Conservation (phyloP, 2,329 filamentous ascomycete species). For the Claviceps quebecensis region DNA sequence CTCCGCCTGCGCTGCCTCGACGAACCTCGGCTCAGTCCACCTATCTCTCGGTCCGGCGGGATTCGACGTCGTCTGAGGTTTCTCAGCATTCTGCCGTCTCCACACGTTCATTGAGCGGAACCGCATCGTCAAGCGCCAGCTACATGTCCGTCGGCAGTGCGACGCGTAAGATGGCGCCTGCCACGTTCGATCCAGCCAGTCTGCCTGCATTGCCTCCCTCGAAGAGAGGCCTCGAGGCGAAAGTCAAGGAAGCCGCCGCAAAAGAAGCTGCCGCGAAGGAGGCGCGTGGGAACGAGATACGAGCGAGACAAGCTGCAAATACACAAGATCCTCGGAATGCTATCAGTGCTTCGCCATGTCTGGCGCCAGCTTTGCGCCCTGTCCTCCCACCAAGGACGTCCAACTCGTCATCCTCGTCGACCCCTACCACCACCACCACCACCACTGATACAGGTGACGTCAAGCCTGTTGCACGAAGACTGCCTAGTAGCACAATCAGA, state of each 20-base stretch:
- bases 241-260: constrained; percentile 17
- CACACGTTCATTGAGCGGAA: constrained; percentile 32
- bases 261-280: constrained; percentile 3
- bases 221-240: constrained; percentile 37
- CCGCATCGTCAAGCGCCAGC: constrained; percentile 33
- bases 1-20: constrained; percentile 37
- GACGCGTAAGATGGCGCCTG: constrained; percentile 36
- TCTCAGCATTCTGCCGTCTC: constrained; percentile 42
- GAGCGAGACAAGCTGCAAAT: constrained; percentile 4
- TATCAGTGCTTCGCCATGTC: constrained; percentile 12
- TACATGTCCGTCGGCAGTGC: constrained; percentile 28
- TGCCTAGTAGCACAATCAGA: constrained; percentile 7
- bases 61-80: constrained; percentile 43
- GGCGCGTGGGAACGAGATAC: constrained; percentile 4
- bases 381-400: constrained; percentile 34
- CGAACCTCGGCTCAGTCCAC: constrained; percentile 29
- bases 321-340: constrained; percentile 10
- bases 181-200: constrained; percentile 39
- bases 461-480: constrained; percentile 5
- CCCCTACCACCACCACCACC: constrained; percentile 1
- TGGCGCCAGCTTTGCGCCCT: constrained; percentile 20
- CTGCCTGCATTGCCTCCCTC: constrained; percentile 44
- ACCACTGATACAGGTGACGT: constrained; percentile 1
- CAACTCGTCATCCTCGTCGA: constrained; percentile 5
- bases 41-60: constrained; percentile 29